Conservation (phyloP, 179 eudicot species). For the Silene noctiflora region DNA sequence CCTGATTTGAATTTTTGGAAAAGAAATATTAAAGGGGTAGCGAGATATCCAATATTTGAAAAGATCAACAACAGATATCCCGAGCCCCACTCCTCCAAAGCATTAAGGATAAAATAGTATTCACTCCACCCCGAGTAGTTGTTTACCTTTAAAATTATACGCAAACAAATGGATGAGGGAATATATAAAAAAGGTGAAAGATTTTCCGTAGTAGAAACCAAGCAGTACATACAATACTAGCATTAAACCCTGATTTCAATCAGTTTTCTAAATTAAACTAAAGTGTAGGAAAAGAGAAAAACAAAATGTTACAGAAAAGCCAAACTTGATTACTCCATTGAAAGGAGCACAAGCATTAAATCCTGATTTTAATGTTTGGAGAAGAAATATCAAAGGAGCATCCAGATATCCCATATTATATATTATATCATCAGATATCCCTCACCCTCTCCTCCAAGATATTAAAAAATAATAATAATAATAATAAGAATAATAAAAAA, state of each 20-base stretch:
- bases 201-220: too few species aligned
- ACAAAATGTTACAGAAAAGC: slow-evolving; percentile 26
- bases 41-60: slow-evolving; percentile 1
- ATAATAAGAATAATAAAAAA: too few species aligned
- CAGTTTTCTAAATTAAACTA: not conserved
- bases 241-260: slow-evolving; percentile 17
- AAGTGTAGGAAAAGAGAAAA: not conserved
- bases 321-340: slow-evolving; percentile 25
- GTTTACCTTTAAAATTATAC: not conserved
- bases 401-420: not conserved
- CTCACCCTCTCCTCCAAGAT: slow-evolving; percentile 8
- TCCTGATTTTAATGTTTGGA: slow-evolving; percentile 18
- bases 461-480: too few species aligned
- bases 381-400: not conserved
- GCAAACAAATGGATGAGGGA: not conserved
- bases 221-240: too few species aligned
- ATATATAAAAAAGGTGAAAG: too few species aligned
- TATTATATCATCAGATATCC: not conserved
- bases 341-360: slow-evolving; percentile 28
- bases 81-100: slow-evolving; percentile 11
- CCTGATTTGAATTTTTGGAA: slow-evolving; percentile 17
- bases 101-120: not conserved
- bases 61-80: not conserved
- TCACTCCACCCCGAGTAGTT: too few species aligned
- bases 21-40: not conserved